Evolutionary conservation across 352 stramenopile species (phyloP).

Genomic region (Thalassiosira livingstoniorum): DNA sequence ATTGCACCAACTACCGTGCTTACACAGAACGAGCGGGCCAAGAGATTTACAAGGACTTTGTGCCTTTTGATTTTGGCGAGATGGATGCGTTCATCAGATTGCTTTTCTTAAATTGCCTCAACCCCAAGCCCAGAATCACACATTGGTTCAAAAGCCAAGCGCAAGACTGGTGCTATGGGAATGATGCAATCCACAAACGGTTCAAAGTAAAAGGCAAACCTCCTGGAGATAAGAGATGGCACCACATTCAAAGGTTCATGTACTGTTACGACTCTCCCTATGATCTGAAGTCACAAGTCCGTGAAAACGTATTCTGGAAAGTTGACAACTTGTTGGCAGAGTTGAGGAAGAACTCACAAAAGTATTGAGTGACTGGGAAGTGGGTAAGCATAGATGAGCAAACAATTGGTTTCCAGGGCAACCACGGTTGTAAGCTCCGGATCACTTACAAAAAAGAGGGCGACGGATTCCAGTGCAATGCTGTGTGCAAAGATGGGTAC

Average conservation of each 20-base stretch:
- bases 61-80: slow-evolving; percentile 14
- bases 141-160: neutral
- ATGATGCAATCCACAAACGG: neutral
- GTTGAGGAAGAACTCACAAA: neutral
- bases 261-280: neutral
- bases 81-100: slow-evolving; percentile 21
- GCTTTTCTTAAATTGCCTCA: slow-evolving; percentile 24
- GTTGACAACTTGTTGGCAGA: slow-evolving; percentile 1
- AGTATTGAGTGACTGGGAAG: neutral
- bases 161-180: neutral
- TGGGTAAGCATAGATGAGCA: neutral
- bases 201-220: neutral
- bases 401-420: slow-evolving; percentile 1
- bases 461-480: slow-evolving; percentile 38
- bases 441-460: slow-evolving; percentile 39
- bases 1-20: no score
- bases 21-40: no score
- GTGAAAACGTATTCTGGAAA: slow-evolving; percentile 11
- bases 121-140: slow-evolving; percentile 1
- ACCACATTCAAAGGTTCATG: neutral
- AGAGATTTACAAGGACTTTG: slow-evolving; percentile 1
- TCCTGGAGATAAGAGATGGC: neutral
- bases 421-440: neutral
- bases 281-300: neutral
- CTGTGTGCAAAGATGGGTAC: slow-evolving; percentile 25